Evolutionary conservation across 352 stramenopile genomes (phyloP).

Genomic region (Phytopythium aichiense): DNA sequence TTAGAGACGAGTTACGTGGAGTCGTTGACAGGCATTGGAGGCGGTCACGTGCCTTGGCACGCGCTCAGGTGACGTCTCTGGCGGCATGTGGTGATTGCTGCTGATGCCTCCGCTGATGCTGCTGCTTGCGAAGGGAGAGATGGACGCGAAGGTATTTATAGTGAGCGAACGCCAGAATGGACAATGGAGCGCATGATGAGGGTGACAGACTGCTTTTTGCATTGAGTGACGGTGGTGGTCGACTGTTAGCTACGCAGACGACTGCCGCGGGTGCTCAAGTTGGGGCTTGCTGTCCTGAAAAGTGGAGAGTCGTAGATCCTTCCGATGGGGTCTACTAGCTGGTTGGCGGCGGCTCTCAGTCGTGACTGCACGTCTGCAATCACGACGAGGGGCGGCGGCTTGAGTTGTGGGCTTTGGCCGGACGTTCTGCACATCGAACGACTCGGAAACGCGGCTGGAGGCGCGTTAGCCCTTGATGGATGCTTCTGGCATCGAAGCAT

Average conservation of each 20-base stretch:
- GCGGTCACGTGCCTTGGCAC: background rate
- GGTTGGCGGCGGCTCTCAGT: background rate
- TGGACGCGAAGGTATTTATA: background rate
- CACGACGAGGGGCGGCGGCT: too few species aligned
- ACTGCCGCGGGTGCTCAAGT: background rate
- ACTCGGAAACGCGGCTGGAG: background rate
- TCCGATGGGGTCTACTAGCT: constrained; percentile 10
- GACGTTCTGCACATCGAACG: constrained; percentile 5
- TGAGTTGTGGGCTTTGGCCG: background rate
- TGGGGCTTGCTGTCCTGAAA: background rate
- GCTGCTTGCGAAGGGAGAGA: background rate
- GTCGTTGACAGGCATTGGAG: background rate
- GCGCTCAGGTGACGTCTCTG: background rate
- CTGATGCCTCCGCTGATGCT: too few species aligned
- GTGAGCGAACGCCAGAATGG: background rate
- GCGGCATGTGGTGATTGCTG: background rate
- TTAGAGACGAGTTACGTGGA: too few species aligned
- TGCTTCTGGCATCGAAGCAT: background rate
- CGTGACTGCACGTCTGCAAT: constrained; percentile 6
- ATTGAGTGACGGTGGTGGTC: background rate
- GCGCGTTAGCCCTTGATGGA: background rate
- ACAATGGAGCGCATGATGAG: background rate
- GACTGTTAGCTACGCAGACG: constrained; percentile 7
- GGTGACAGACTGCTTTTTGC: background rate
- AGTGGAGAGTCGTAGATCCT: background rate